Percentiles rank a stretch among this genome's conserved stretches.
These are phyloP conservation scores for Starmerella etchellsii DNA, from an alignment of 805 yeast species.

Conservation along the genomic window DNA sequence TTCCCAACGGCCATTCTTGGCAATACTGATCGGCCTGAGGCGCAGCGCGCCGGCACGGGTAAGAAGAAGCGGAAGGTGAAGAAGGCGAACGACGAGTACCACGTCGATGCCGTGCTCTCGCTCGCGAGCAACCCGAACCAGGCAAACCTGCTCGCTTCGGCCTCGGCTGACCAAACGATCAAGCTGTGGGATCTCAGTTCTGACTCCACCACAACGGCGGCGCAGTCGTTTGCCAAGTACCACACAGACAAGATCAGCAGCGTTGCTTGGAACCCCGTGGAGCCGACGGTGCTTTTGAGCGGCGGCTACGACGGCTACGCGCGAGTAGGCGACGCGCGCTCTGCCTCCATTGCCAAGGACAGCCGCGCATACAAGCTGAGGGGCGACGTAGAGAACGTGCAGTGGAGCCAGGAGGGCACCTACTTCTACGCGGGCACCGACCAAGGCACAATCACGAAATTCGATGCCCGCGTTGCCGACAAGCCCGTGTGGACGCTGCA, in stretches of 20 bases:
- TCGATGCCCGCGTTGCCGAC: constrained; percentile 57
- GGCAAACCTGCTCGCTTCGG: constrained; percentile 77
- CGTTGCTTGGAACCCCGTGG: constrained; percentile 67
- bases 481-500: constrained; percentile 86
- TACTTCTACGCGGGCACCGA: constrained; percentile 80
- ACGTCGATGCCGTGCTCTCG: constrained; percentile 87
- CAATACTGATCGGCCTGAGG: constrained; percentile 34
- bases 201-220: constrained; percentile 43
- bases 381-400: constrained; percentile 74
- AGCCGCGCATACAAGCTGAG: constrained; percentile 48
- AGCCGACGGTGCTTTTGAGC: constrained; percentile 47
- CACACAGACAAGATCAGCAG: constrained; percentile 78
- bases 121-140: constrained; percentile 69
- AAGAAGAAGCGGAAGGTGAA: constrained; percentile 40
- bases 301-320: constrained; percentile 87
- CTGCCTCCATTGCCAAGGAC: constrained; percentile 43
- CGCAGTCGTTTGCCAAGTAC: constrained; percentile 53
- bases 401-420: constrained; percentile 49
- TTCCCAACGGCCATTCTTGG: constrained; percentile 92
- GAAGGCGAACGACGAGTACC: constrained; percentile 54
- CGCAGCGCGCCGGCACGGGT: constrained; percentile 20
- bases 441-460: constrained; percentile 75
- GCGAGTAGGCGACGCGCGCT: constrained; percentile 67
- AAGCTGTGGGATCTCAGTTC: constrained; percentile 85
- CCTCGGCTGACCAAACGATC: constrained; percentile 90